These are phyloP conservation scores for Spongospora subterranea DNA, from an alignment of 208 protist genomes.

Conservation along the genomic window DNA sequence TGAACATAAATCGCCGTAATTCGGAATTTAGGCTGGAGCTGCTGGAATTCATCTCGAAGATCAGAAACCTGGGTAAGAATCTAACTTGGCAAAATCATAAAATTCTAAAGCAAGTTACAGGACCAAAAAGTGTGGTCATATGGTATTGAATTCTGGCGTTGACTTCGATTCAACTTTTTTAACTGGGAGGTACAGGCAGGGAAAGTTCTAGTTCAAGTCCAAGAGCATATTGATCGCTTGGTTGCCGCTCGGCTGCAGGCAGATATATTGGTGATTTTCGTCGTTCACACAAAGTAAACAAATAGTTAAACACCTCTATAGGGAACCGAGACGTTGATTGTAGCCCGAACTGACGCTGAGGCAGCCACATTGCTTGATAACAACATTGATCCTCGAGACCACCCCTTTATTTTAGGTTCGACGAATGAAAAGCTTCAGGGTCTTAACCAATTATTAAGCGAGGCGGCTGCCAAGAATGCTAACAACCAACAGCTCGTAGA, in stretches of 20 bases:
- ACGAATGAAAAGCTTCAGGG: slow-evolving; percentile 67
- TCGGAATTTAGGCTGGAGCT: slow-evolving; percentile 79
- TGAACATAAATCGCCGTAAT: no score
- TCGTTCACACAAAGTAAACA: no score
- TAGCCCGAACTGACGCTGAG: slow-evolving; percentile 82
- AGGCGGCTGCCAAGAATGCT: slow-evolving; percentile 55
- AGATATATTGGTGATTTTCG: slow-evolving; percentile 81
- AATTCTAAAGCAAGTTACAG: no score
- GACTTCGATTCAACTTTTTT: no score
- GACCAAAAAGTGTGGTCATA: slow-evolving; percentile 83
- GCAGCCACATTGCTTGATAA: slow-evolving; percentile 78
- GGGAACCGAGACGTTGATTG: slow-evolving; percentile 77
- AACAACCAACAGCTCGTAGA: no score
- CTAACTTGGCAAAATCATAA: no score
- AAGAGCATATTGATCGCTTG: slow-evolving; percentile 78
- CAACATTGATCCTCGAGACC: slow-evolving; percentile 81
- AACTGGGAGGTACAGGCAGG: no score
- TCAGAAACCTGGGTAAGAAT: slow-evolving; percentile 82
- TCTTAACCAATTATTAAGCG: slow-evolving; percentile 28
- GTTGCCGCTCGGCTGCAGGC: slow-evolving; percentile 75
- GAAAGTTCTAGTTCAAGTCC: slow-evolving; percentile 75
- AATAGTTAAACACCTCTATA: no score
- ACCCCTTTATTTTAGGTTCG: slow-evolving; percentile 80
- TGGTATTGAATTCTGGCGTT: no score
- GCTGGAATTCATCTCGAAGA: slow-evolving; percentile 84